A percentile compares a stretch with the other conserved stretches of the same genome.
Evolutionary conservation across 1,284 basidiomycete species (phyloP).

Genomic region (Melampsora abietis-canadensis): DNA sequence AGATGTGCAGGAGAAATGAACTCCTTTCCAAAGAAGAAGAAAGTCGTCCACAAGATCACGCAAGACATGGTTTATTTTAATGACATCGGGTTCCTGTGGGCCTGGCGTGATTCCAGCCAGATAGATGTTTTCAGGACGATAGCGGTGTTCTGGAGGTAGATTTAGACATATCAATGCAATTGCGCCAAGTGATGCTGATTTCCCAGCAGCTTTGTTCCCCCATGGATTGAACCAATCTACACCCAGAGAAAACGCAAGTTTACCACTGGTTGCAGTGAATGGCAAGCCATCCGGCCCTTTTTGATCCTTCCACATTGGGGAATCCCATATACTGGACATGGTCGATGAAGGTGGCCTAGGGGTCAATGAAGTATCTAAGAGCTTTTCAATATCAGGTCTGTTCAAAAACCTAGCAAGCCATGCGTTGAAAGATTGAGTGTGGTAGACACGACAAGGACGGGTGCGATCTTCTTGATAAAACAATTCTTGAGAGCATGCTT

Average conservation of each 20-base stretch:
- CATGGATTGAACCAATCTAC: slow-evolving; percentile 10
- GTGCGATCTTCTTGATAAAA: no score
- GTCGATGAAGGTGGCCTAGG: no score
- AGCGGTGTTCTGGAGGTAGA: slow-evolving; percentile 4
- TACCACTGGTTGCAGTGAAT: no score
- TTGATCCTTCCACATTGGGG: no score
- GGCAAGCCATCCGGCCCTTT: no score
- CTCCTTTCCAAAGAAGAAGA: no score
- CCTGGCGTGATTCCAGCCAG: slow-evolving; percentile 15
- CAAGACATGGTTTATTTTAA: slow-evolving; percentile 15
- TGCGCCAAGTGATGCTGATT: slow-evolving; percentile 2
- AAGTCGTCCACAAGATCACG: slow-evolving; percentile 3
- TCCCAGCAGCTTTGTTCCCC: neutral
- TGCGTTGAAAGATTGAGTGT: neutral
- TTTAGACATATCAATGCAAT: slow-evolving; percentile 15
- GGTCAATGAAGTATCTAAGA: no score
- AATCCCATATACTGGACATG: no score
- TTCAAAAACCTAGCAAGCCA: neutral
- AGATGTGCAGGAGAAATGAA: no score
- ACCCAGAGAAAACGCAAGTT: neutral
- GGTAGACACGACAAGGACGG: neutral
- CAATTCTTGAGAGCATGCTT: no score
- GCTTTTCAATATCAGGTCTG: no score
- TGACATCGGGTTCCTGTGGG: slow-evolving; percentile 7
- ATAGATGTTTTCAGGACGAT: slow-evolving; percentile 7